Evolutionary conservation across 177 flowering plant genomes (phyloP).

Genomic region (Vitis hybrid): DNA sequence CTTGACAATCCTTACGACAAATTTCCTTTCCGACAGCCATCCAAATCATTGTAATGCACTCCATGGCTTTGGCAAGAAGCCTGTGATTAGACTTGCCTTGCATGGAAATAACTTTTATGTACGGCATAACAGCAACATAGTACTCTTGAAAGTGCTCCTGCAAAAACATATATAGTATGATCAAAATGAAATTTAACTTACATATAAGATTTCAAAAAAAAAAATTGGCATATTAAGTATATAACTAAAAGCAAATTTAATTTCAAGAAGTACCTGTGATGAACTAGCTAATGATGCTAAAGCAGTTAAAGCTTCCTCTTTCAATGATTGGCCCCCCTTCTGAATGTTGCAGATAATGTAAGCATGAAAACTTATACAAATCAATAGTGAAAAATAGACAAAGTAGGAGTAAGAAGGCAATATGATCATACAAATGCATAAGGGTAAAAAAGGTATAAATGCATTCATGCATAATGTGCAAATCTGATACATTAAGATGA

Average conservation of each 20-base stretch:
- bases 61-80: slow-evolving; percentile 99
- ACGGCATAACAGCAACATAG: slow-evolving; percentile 97
- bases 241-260: background rate
- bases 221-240: no score
- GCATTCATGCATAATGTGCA: no score
- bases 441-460: no score
- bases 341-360: slow-evolving; percentile 17
- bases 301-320: slow-evolving; percentile 98
- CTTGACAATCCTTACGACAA: no score
- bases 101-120: slow-evolving; percentile 77
- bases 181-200: no score
- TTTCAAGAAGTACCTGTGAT: slow-evolving; percentile 64
- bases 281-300: slow-evolving; percentile 99
- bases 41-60: slow-evolving; percentile 96
- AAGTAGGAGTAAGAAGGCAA: no score
- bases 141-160: slow-evolving; percentile 95
- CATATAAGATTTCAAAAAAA: no score
- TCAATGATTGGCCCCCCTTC: slow-evolving; percentile 98
- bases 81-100: slow-evolving; percentile 90
- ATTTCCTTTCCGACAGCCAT: slow-evolving; percentile 98
- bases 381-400: no score
- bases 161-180: background rate
- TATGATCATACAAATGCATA: no score
- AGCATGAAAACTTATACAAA: no score
- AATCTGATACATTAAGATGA: no score